phyloP scores from a whole-genome alignment of 108 stramenopile species.

The Fragilaria radians region DNA sequence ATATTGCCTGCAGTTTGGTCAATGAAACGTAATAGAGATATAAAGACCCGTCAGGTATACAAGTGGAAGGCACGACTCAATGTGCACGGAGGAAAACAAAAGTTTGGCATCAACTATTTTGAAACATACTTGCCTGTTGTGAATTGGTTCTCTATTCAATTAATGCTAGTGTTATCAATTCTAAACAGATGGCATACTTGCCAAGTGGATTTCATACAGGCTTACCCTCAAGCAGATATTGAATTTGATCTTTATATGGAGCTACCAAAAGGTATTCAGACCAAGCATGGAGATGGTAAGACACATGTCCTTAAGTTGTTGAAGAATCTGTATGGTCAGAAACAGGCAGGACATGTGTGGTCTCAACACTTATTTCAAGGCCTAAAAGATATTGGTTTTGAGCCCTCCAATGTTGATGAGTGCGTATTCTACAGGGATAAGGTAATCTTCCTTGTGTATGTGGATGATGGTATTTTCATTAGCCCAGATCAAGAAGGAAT shows the following conservation, averaged over 20 bases:
- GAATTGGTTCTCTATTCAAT: slow-evolving; percentile 6
- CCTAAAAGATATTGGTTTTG: slow-evolving; percentile 12
- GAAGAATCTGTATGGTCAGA: slow-evolving; percentile 14
- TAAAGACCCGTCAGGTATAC: slow-evolving; percentile 14
- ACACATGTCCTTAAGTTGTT: slow-evolving; percentile 11
- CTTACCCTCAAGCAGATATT: slow-evolving; percentile 24
- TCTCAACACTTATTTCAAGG: neutral
- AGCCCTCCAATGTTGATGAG: slow-evolving; percentile 21
- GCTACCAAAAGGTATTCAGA: slow-evolving; percentile 11
- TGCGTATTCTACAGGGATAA: slow-evolving; percentile 30
- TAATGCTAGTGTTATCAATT: neutral
- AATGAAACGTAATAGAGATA: slow-evolving; percentile 19
- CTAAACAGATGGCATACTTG: slow-evolving; percentile 11
- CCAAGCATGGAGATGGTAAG: slow-evolving; percentile 1
- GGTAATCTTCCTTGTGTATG: slow-evolving; percentile 29
- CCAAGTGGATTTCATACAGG: slow-evolving; percentile 21
- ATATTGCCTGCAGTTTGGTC: slow-evolving; percentile 21
- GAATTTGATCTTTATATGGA: slow-evolving; percentile 36
- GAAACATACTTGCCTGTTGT: slow-evolving; percentile 44
- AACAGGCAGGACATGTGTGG: slow-evolving; percentile 2
- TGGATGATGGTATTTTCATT: slow-evolving; percentile 24
- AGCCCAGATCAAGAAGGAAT: neutral
- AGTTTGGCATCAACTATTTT: slow-evolving; percentile 23
- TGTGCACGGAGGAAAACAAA: slow-evolving; percentile 14
- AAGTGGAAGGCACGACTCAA: slow-evolving; percentile 22